A percentile compares a stretch with the other conserved stretches of the same genome.
Conservation (phyloP, 192 early-diverging fungal species). For the Gamsiella multidivaricata region DNA sequence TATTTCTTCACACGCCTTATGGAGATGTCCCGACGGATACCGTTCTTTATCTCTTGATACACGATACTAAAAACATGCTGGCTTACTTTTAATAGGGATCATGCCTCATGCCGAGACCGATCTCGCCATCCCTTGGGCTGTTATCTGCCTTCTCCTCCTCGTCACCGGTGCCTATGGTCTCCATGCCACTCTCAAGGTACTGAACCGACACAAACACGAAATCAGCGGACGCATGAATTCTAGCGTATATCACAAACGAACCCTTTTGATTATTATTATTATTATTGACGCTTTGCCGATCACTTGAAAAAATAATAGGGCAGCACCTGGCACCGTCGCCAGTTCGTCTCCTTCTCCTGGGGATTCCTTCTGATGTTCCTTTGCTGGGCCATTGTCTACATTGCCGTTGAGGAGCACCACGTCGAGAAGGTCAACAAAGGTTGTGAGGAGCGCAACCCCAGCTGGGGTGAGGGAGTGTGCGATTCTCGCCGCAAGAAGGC, state of each 20-base stretch:
- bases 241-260: no score
- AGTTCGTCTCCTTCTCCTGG: constrained; percentile 49
- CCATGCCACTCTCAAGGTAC: constrained; percentile 23
- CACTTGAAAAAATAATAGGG: constrained; percentile 11
- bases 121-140: constrained; percentile 34
- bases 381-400: constrained; percentile 50
- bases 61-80: neutral
- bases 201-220: neutral
- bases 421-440: constrained; percentile 24
- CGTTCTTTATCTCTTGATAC: no score
- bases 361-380: constrained; percentile 41
- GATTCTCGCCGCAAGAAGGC: constrained; percentile 30
- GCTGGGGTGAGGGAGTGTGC: constrained; percentile 3
- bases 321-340: constrained; percentile 37
- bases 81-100: constrained; percentile 31
- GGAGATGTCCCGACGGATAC: no score
- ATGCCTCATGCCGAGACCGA: constrained; percentile 46
- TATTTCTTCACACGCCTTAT: no score
- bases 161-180: constrained; percentile 26
- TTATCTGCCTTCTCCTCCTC: constrained; percentile 30
- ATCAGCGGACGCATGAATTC: no score
- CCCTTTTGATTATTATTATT: neutral
- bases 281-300: neutral
- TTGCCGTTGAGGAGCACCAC: constrained; percentile 34
- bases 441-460: constrained; percentile 3